Percentiles rank a stretch among this genome's conserved stretches.
Conservation (phyloP, 2,329 filamentous ascomycete species). For the Didymella arachidicola region DNA sequence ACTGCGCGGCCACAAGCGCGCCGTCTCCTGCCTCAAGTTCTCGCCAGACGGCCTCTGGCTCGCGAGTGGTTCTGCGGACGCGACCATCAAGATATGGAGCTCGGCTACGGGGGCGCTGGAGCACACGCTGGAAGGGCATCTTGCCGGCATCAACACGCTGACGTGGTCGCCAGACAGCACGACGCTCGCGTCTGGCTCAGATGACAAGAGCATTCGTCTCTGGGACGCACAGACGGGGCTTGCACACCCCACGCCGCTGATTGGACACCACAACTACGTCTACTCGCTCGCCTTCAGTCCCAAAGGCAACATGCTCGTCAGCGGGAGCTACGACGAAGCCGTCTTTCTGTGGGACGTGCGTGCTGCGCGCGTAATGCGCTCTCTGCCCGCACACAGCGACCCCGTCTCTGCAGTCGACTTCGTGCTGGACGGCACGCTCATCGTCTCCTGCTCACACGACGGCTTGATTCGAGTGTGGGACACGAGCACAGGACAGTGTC, state of each 20-base stretch:
- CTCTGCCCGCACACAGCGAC: constrained; percentile 91
- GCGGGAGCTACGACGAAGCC: constrained; percentile 95
- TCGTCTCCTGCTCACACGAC: constrained; percentile 90
- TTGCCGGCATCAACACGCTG: constrained; percentile 89
- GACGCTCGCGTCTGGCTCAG: constrained; percentile 87
- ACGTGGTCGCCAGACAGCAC: constrained; percentile 93
- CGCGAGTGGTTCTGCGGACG: constrained; percentile 85
- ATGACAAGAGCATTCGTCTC: constrained; percentile 93
- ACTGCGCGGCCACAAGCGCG: constrained; percentile 78
- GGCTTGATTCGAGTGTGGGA: constrained; percentile 86
- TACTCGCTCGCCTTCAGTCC: constrained; percentile 95
- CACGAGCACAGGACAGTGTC: constrained; percentile 90
- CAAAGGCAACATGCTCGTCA: constrained; percentile 95
- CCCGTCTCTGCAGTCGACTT: constrained; percentile 95
- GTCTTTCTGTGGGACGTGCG: constrained; percentile 97
- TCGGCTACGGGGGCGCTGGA: constrained; percentile 77
- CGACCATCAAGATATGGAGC: constrained; percentile 91
- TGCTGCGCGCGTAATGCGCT: constrained; percentile 85
- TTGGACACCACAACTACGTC: constrained; percentile 95
- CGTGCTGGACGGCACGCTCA: constrained; percentile 86
- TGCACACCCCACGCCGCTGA: constrained; percentile 67
- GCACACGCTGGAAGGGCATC: constrained; percentile 90
- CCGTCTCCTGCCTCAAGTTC: constrained; percentile 85
- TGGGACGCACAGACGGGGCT: constrained; percentile 77
- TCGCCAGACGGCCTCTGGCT: constrained; percentile 91